Base-by-base conservation (phyloP, 805 yeast genomes). In the Kuraishia ogatae region DNA sequence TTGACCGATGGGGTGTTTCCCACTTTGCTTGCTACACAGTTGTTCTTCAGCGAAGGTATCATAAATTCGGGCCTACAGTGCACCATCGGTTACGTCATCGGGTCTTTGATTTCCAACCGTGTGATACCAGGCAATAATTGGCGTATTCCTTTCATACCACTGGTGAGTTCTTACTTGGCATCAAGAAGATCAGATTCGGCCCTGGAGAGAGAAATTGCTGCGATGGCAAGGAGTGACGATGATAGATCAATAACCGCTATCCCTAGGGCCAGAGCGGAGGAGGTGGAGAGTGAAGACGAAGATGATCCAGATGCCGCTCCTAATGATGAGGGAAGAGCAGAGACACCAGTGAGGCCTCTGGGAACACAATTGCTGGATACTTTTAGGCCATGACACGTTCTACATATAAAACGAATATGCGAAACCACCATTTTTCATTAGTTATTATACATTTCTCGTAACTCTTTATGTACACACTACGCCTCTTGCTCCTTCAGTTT, bases 341-440 rank as follows among this genome's bases (percentile, higher is more conserved):
- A 81, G 56, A 83, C 83, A 19, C 88, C 88, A 0, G 80, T 76
- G 13, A 67, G 89, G 53, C 81, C 88, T 0, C 67, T 84, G 39
- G 83, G 86, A 1, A 73, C 79, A 22, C 88, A 83, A 61, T 75
- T 84, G 54, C 66, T 84, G 23, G 85, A 83, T 64, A 79, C 85
- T 0, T 83, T 84, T 60, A 73, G 85, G 62, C 69, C 76, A 29
- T 76, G 61, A 64, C 7, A 26, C 21, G 11, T 29, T 22, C 13
- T 47, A 55, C 22, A 22, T 20, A 19, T 4, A n/a, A 3, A 10
- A 35, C 43, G 4, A 35, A 26, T 26, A 26, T 26, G 10, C 22
- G 19, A 23, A n/a, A 11, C 39, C 51, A 49, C 39, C 20, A 24
- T 21, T 29, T 50, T 5, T n/a, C 53, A 51, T 28, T 51, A 24